Conservation (phyloP, 2,329 filamentous ascomycete genomes). For the Colletotrichum tropicale region DNA sequence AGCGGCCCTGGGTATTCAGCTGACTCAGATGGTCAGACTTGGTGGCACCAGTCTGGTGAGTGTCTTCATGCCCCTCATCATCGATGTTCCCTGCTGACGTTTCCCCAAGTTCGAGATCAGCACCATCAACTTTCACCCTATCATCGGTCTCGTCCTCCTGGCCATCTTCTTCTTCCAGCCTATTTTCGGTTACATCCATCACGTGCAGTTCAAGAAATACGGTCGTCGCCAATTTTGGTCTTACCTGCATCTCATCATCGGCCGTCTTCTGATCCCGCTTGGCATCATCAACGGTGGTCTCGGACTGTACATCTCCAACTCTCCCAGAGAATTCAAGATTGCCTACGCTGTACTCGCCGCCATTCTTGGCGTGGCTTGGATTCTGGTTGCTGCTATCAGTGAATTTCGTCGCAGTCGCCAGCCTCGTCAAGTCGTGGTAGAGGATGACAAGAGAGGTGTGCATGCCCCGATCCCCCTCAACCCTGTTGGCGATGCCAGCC, state of each 20-base stretch:
- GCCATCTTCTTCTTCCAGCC: constrained; percentile 44
- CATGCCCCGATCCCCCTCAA: not conserved
- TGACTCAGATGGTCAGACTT: constrained; percentile 36
- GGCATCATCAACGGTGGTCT: constrained; percentile 52
- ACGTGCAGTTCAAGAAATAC: constrained; percentile 40
- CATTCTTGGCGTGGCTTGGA: constrained; percentile 41
- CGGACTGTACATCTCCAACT: constrained; percentile 41
- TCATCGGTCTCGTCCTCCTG: constrained; percentile 50
- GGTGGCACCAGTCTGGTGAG: constrained; percentile 34
- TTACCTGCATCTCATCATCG: constrained; percentile 46
- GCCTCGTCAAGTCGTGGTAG: constrained; percentile 1
- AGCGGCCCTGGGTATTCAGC: constrained; percentile 46
- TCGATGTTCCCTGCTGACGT: not conserved
- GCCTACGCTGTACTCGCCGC: constrained; percentile 44
- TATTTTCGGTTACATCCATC: constrained; percentile 45
- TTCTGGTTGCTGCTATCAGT: constrained; percentile 32
- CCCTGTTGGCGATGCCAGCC: not conserved
- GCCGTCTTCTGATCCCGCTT: constrained; percentile 40
- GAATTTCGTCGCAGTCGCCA: constrained; percentile 31
- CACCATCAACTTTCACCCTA: constrained; percentile 44
- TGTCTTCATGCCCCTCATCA: not conserved
- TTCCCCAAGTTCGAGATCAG: constrained; percentile 31
- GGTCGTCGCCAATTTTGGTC: constrained; percentile 44
- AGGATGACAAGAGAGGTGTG: constrained; percentile 12
- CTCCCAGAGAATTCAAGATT: constrained; percentile 27